Evolutionary conservation across 2,329 filamentous ascomycete genomes (phyloP), one percentile per base, ranked within the genome.

Genomic region (Waltergamsia citrina): DNA sequence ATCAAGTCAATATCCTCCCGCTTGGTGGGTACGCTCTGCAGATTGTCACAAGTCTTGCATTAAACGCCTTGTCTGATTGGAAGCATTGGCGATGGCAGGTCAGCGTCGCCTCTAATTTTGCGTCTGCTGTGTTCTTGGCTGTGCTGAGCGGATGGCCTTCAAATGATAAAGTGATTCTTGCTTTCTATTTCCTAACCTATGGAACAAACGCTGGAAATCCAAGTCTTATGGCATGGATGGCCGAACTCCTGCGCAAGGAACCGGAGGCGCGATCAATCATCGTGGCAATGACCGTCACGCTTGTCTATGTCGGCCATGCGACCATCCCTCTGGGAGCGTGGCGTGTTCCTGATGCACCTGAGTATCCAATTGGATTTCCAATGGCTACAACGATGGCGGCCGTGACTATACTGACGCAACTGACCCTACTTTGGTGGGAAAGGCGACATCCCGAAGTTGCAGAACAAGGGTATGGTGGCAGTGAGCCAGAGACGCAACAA

Each of bases 81-180:
- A 59, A 57, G 39, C 49, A 48, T 17, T 60, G 57, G 56, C 49
- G 56, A 7, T 60, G 57, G 57, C 57, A 60, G 37, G 47, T 60
- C 18, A 54, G 50, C 28, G 44, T 50, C 11, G 52, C 47, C 11
- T 49, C 49, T 1, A 48, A 49, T 0, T 41, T 45, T 1, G 42
- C 44, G 7, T 48, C 56, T 16, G 47, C 50, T 3, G 34, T 57
- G 8, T 49, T 54, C 32, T 45, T 57, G 2, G 42, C 48, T 3
- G 53, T 59, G 0, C 45, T 59, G 4, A 52, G 51, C 17, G 50
- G 38, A 1, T 58, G 56, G 53, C 54, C 56, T 0, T 40, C 54
- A 0, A 44, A 54, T 12, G 46, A 49, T 22, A 47, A 48, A 4
- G 49, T 53, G 6, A 44, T 58, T 14, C 42, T 58, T 38, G 47